Conservation (phyloP, 768 basidiomycete species). For the Arthromyces matolae region DNA sequence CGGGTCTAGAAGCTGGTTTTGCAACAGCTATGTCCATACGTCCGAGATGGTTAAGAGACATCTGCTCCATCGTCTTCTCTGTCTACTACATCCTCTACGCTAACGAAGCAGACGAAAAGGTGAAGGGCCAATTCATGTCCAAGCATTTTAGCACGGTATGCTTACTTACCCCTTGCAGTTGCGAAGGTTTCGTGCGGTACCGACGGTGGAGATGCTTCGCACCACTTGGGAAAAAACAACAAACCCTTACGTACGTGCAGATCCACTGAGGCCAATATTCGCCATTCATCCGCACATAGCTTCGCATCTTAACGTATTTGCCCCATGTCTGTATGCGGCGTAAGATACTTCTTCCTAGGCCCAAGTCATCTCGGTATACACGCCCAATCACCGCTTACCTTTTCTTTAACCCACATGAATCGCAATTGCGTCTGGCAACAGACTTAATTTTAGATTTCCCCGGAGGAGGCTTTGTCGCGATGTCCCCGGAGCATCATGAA, state of each 20-base stretch:
- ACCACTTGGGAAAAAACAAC: conserved; percentile 95
- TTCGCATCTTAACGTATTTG: conserved; percentile 60
- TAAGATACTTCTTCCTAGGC: conserved; percentile 82
- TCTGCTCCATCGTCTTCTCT: conserved; percentile 82
- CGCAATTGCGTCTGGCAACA: conserved; percentile 58
- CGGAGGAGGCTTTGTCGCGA: conserved; percentile 95
- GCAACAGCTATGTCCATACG: conserved; percentile 92
- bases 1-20: conserved; percentile 95
- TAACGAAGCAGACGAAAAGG: conserved; percentile 95
- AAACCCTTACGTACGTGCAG: conserved; percentile 76
- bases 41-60: conserved; percentile 86
- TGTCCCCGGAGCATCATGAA: conserved; percentile 95
- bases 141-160: not conserved
- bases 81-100: conserved; percentile 85
- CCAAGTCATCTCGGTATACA: conserved; percentile 66
- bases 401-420: conserved; percentile 72
- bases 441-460: conserved; percentile 92
- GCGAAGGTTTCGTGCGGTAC: conserved; percentile 85
- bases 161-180: conserved; percentile 50
- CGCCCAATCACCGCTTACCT: conserved; percentile 83
- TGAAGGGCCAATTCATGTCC: conserved; percentile 22
- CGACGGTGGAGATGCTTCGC: conserved; percentile 94
- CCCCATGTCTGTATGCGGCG: conserved; percentile 64
- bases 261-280: not conserved
- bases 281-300: conserved; percentile 25